phyloP scores from a whole-genome alignment of 192 early-diverging fungal species.

The Backusella liffmaniae region DNA sequence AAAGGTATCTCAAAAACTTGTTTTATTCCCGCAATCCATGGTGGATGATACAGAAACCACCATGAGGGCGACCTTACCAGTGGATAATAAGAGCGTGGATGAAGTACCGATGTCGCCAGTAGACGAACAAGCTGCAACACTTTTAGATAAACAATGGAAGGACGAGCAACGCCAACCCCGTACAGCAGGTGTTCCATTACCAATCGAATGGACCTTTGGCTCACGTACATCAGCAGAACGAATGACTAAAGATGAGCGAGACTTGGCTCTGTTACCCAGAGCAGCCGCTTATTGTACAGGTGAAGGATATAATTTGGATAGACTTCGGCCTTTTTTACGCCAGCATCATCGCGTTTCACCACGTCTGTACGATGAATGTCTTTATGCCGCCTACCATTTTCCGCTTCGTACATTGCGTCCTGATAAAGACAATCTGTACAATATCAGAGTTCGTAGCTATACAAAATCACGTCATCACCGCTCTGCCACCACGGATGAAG shows the following conservation, averaged over 20 bases:
- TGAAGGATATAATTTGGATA: conserved; percentile 53
- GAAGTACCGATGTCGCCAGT: conserved; percentile 7
- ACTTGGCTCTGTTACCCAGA: conserved; percentile 46
- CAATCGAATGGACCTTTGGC: conserved; percentile 33
- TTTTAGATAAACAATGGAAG: conserved; percentile 6
- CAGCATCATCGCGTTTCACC: conserved; percentile 51
- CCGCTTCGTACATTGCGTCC: conserved; percentile 42
- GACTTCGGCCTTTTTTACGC: conserved; percentile 44
- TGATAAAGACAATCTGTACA: conserved; percentile 28
- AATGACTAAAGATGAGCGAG: conserved; percentile 52
- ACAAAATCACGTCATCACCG: not conserved
- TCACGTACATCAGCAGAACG: conserved; percentile 53
- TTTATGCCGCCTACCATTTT: conserved; percentile 58
- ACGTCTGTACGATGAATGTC: conserved; percentile 51
- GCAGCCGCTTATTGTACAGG: conserved; percentile 80
- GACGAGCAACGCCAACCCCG: conserved; percentile 1
- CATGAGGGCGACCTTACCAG: conserved; percentile 11
- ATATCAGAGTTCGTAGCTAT: conserved; percentile 33
- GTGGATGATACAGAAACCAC: conserved; percentile 32
- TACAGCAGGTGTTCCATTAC: conserved; percentile 21
- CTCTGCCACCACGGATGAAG: conserved; percentile 2
- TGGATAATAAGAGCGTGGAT: not conserved
- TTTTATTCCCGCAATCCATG: conserved; percentile 63
- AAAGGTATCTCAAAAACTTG: conserved; percentile 88
- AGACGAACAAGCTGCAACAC: not conserved